Base-by-base conservation (phyloP, 106 monocot genomes). In the Phalaenopsis equestris region DNA sequence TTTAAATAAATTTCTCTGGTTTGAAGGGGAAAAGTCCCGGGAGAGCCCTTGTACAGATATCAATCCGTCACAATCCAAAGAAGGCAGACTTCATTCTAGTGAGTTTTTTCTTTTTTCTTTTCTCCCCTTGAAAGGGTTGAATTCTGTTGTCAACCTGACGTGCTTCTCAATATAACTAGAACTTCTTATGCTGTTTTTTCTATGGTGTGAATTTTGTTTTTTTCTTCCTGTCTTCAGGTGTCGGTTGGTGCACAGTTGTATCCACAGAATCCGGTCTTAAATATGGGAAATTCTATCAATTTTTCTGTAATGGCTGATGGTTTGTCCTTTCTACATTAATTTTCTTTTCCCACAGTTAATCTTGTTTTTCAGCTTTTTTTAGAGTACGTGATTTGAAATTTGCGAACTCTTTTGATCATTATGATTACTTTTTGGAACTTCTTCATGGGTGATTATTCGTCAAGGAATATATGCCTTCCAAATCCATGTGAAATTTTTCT, bases 71-170 rank as follows among this genome's bases (percentile, higher is more conserved):
- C 68, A 87, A 91, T 73, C 92, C 88, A 81, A 81, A 78, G 43
- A 91, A 87, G 75, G 85, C 90, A 58, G 91, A 88, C 72, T 98
- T 88, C 80, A 88, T 98, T 46, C 73, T 90, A 92, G 98, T 98
- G 92, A 76, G 49, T 10, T 64, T 57, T 80, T 48, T 39, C 55
- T 58, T 52, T 64, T 52, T 41, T 30, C 56, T 19, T 46, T 19
- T 65, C 77, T 41, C 42, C 21, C 42, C 21, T 37, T 41, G 37
- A 72, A 41, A 19, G 12, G 17, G 55, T 14, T 56, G 41, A 12
- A 10, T 41, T 21, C 61, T 68, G n/a, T 14, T 5, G 38, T 49
- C 30, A 74, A 6, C 43, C 42, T 82, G 43, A 49, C 42, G 45
- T 47, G 55, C 8, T 19, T 14, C 41, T 75, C 24, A 49, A 24